A percentile compares a stretch with the other conserved stretches of the same genome.
Evolutionary conservation across 1,139 yeast species (phyloP).

Genomic region (Citeromyces hawaiiensis): DNA sequence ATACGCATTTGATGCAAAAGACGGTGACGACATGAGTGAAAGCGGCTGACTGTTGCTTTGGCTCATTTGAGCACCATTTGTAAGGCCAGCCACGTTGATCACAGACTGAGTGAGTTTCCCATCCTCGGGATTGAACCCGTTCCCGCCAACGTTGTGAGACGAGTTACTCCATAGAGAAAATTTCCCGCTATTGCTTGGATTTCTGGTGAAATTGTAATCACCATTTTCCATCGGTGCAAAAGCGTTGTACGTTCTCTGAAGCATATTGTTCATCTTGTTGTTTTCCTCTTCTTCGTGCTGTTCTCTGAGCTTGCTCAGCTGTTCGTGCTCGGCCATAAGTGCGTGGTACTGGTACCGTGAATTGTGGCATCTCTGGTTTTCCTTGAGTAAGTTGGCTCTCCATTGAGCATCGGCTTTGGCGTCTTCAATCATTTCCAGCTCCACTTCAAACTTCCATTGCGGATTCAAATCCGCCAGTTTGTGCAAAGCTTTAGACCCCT

Average conservation of each 20-base stretch:
- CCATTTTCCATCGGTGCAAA: background rate
- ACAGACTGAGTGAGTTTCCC: background rate
- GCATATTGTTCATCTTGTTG: background rate
- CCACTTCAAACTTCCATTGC: constrained; percentile 15
- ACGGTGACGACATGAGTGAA: constrained; percentile 13
- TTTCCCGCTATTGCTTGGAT: background rate
- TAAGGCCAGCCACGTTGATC: background rate
- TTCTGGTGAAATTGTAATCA: background rate
- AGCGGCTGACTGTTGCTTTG: constrained; percentile 10
- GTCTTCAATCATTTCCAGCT: constrained; percentile 16
- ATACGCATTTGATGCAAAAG: constrained; percentile 4
- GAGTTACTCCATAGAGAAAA: background rate
- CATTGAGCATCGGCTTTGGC: constrained; percentile 19
- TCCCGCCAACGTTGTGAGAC: no score
- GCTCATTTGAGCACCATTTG: constrained; percentile 9
- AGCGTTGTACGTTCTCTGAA: background rate
- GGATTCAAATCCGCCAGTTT: constrained; percentile 13
- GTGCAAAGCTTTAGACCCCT: constrained; percentile 16
- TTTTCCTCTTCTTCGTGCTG: background rate
- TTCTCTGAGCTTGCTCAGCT: background rate
- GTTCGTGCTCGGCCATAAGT: constrained; percentile 2
- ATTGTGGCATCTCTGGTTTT: constrained; percentile 7
- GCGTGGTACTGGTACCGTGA: constrained; percentile 2
- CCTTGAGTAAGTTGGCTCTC: constrained; percentile 16
- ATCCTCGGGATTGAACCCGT: background rate